Evolutionary conservation across 192 early-diverging fungal species (phyloP), one percentile per base, ranked within the genome.

Genomic region (Mycoemilia scoparia): DNA sequence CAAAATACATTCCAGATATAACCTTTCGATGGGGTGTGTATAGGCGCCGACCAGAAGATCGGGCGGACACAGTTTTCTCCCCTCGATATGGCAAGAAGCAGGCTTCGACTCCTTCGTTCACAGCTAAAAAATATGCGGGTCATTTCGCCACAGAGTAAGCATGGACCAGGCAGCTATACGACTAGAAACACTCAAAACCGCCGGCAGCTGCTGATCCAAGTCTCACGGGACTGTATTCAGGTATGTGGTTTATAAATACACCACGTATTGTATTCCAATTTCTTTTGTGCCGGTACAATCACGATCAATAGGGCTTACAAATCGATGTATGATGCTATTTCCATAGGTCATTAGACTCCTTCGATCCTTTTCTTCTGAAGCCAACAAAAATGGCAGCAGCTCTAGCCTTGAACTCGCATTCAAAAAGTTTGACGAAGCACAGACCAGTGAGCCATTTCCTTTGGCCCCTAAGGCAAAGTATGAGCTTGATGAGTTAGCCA

Each of bases 141-240:
- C 0, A 41, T 46, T 10, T 50, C 53, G 27, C 25, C 27, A 4
- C 23, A 38, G 0, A 34, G 29, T 0, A 24, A 39, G 0, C 21
- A 16, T 4, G 28, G 23, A 19, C 35, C 34, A 7, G 25, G 34
- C 29, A 36, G 39, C 28, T 34, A 31, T 3, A 5, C 40, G 3
- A 32, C 46, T n/a, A n/a, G n/a, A 0, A 41, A 28, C 9, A 36
- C 36, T 7, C 38, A 37, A 5, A 44, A 53, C 15, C 42, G 46
- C n/a, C 29, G 57, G 5, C 26, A 12, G 3, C 38, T 32, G 14
- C 42, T 47, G 1, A 47, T 38, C 2, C 23, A 36, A 0, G 57
- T 60, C 2, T 50, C 57, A 7, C 31, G 38, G 5, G 51, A 61
- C 20, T 61, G 58, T 11, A 36, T 61, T 54, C 11, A 61, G 54